Base-by-base conservation (phyloP, 352 stramenopile genomes). In the Phytopythium sindhum region DNA sequence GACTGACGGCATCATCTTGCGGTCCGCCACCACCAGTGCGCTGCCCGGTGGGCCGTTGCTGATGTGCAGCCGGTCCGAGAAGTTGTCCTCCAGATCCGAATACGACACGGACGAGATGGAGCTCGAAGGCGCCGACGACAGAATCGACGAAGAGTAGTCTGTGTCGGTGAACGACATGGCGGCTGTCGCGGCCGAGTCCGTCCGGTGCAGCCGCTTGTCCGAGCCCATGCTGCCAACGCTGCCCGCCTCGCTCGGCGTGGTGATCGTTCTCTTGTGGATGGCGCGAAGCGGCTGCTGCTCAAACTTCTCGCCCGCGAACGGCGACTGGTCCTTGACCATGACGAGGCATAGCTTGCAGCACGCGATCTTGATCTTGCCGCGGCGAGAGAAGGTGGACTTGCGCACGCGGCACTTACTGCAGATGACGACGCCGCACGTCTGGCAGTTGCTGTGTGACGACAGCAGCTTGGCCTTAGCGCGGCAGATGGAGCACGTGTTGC, bases 311-410 rank as follows among this genome's bases (percentile, higher is more conserved):
- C 80, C 80, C 28, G 74, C 82, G 53, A 91, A 89, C 5, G 82
- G 82, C 17, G 82, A 89, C 63, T 81, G 77, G 42, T 89, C 80
- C 58, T 85, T 87, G 41, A 84, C 74, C 61, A 85, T 82, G 28
- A 89, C 77, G 47, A 91, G 58, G 47, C 81, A 91, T 62, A 88
- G 83, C 57, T 89, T 91, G 66, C 81, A 91, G 66, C 79, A 89
- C 39, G 74, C 78, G 24, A 89, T 65, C 53, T 91, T 91, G 55
- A 83, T 73, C 55, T 88, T 88, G 53, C 81, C 79, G 31, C 73
- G 69, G 29, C 75, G 78, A 10, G 68, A 75, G 56, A 89, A 80
- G 3, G 78, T 82, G 37, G 75, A 61, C 64, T 88, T 89, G 23
- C 80, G 81, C 47, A 93, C 74, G 10, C 77, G 77, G 60, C 84